A percentile compares a stretch with the other conserved stretches of the same genome.
phyloP scores from a whole-genome alignment of 2,329 filamentous ascomycete species.

The Alternaria longipes region DNA sequence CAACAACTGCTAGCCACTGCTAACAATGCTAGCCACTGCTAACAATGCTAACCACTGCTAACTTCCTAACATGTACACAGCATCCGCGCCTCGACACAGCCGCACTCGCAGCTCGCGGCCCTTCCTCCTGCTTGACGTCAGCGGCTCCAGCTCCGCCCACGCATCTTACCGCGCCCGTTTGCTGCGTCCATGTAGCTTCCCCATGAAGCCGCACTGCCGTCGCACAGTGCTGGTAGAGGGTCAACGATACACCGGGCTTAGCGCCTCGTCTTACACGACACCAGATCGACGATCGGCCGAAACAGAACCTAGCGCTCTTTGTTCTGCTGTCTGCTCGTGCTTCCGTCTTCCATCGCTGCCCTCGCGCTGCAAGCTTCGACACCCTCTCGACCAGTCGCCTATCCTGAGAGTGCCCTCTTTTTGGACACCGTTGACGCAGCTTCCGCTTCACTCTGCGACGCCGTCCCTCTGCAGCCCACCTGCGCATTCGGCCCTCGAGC shows the following conservation, averaged over 20 bases:
- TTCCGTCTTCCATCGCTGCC: neutral
- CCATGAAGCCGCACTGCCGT: conserved; percentile 12
- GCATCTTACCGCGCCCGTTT: neutral
- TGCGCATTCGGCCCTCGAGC: conserved; percentile 3
- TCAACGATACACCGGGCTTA: conserved; percentile 2
- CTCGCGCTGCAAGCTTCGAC: neutral
- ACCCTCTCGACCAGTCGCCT: neutral
- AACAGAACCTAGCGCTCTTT: conserved; percentile 12
- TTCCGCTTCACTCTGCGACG: conserved; percentile 9
- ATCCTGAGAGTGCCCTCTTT: neutral
- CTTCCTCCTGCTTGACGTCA: conserved; percentile 17
- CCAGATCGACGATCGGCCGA: conserved; percentile 17
- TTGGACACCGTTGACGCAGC: conserved; percentile 2
- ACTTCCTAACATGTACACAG: neutral
- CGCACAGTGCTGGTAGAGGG: neutral
- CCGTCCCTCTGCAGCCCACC: neutral
- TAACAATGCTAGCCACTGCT: too few species aligned
- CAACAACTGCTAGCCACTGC: neutral
- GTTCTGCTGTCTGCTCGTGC: conserved; percentile 3
- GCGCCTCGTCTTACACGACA: conserved; percentile 10
- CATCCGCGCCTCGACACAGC: neutral
- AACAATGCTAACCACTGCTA: too few species aligned
- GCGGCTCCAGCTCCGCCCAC: conserved; percentile 11
- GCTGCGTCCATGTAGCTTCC: neutral
- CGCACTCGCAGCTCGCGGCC: neutral